A percentile compares a stretch with the other conserved stretches of the same genome.
Conservation (phyloP, 192 early-diverging fungal genomes). For the Coemansia sp. region DNA sequence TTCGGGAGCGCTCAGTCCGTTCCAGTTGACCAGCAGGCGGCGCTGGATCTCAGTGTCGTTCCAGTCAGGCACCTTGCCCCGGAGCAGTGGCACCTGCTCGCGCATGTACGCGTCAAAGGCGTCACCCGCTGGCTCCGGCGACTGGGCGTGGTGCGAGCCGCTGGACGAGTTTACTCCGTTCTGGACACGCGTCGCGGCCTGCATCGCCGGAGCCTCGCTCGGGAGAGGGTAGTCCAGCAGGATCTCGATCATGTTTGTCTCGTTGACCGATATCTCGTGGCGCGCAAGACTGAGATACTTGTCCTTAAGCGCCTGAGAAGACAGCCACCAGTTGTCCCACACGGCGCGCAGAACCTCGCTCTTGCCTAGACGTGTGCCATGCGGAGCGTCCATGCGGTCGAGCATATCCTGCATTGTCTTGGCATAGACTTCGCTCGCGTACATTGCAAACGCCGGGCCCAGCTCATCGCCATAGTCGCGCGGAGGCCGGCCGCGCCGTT, state of each 20-base stretch:
- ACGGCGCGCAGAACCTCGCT: constrained; percentile 40
- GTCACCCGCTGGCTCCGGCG: constrained; percentile 27
- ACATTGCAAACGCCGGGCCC: constrained; percentile 50
- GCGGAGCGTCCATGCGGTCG: constrained; percentile 15
- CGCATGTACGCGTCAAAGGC: constrained; percentile 37
- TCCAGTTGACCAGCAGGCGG: constrained; percentile 49
- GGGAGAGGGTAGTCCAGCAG: constrained; percentile 50
- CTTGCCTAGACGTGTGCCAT: constrained; percentile 14
- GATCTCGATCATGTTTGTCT: constrained; percentile 49
- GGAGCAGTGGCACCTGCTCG: constrained; percentile 50
- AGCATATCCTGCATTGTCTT: constrained; percentile 17
- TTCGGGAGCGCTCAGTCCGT: constrained; percentile 30
- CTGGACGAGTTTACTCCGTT: neutral
- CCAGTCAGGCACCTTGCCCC: constrained; percentile 53
- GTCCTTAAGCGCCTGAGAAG: constrained; percentile 45
- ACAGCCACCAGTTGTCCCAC: constrained; percentile 54
- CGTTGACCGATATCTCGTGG: constrained; percentile 48
- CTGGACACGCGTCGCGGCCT: constrained; percentile 7
- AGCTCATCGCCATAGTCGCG: constrained; percentile 54
- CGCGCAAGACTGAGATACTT: constrained; percentile 42
- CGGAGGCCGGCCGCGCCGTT: constrained; percentile 55
- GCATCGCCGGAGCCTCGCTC: constrained; percentile 17
- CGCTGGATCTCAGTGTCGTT: constrained; percentile 46
- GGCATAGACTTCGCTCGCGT: constrained; percentile 38
- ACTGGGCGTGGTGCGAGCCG: neutral